Percentiles rank a stretch among this genome's conserved stretches.
Conservation (phyloP, 73 alveolate species). For the Tetrahymena elliotti region DNA sequence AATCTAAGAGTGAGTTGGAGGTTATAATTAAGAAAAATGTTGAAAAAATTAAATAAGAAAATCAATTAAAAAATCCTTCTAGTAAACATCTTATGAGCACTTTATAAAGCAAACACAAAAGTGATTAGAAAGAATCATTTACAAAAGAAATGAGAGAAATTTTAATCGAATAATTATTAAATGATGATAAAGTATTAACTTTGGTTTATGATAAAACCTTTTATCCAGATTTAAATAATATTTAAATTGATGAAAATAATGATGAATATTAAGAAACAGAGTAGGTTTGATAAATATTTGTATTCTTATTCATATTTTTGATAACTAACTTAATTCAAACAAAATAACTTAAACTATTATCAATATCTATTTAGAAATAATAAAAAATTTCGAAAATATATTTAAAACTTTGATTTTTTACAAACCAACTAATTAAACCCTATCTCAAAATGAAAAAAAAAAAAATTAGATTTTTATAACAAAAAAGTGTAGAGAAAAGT, state of each 20-base stretch:
- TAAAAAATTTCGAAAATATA: too few species aligned
- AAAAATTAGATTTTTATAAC: too few species aligned
- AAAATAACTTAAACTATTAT: too few species aligned
- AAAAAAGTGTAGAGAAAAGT: too few species aligned
- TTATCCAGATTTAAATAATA: conserved; percentile 5
- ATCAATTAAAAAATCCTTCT: neutral
- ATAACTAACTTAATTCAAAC: too few species aligned
- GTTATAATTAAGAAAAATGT: conserved; percentile 54
- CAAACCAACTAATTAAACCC: too few species aligned
- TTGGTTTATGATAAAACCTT: conserved; percentile 31
- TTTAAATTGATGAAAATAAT: neutral
- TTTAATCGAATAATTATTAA: conserved; percentile 6
- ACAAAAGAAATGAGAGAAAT: conserved; percentile 31
- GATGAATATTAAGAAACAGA: neutral
- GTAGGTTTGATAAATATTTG: neutral
- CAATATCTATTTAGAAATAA: too few species aligned
- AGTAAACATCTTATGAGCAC: neutral
- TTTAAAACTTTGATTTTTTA: too few species aligned
- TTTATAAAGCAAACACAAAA: neutral
- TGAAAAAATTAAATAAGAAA: conserved; percentile 70
- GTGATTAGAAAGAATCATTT: neutral
- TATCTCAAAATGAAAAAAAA: too few species aligned
- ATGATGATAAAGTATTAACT: conserved; percentile 32
- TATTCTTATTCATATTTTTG: neutral
- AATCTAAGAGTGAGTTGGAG: conserved; percentile 57